A percentile compares a stretch with the other conserved stretches of the same genome.
Conservation (phyloP, 2,329 filamentous ascomycete genomes). For the Exophiala mesophila region DNA sequence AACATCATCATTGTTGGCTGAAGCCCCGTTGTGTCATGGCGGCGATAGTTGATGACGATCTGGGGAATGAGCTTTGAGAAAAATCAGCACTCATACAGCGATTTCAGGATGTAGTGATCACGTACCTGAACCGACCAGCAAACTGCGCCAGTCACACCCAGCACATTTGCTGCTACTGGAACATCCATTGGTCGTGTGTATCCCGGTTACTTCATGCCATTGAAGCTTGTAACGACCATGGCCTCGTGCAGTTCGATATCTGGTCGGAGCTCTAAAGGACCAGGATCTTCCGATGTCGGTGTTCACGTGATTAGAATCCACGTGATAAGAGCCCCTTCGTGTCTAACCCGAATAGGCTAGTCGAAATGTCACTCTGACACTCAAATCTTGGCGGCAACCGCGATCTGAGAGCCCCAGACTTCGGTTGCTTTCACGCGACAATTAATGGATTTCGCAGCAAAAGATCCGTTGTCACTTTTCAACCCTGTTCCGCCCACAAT, state of each 20-base stretch:
- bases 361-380: too few relatives aligned
- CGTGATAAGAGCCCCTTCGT: background rate
- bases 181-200: too few relatives aligned
- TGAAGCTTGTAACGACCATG: too few relatives aligned
- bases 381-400: constrained; percentile 2
- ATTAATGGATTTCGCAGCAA: background rate
- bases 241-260: background rate
- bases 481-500: background rate
- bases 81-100: background rate
- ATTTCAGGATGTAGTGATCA: background rate
- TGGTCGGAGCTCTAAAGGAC: background rate
- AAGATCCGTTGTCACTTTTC: background rate
- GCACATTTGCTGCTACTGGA: constrained; percentile 52
- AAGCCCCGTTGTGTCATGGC: constrained; percentile 61
- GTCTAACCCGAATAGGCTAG: background rate
- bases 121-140: constrained; percentile 63
- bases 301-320: background rate
- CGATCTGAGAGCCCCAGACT: background rate
- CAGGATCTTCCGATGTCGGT: background rate
- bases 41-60: constrained; percentile 62
- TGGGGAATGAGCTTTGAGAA: constrained; percentile 59
- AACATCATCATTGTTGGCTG: constrained; percentile 69
- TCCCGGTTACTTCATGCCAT: too few relatives aligned
- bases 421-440: background rate
- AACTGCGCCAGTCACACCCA: constrained; percentile 57